Base-by-base conservation (phyloP, 2,329 filamentous ascomycete species). In the Cyclaneusma minus region DNA sequence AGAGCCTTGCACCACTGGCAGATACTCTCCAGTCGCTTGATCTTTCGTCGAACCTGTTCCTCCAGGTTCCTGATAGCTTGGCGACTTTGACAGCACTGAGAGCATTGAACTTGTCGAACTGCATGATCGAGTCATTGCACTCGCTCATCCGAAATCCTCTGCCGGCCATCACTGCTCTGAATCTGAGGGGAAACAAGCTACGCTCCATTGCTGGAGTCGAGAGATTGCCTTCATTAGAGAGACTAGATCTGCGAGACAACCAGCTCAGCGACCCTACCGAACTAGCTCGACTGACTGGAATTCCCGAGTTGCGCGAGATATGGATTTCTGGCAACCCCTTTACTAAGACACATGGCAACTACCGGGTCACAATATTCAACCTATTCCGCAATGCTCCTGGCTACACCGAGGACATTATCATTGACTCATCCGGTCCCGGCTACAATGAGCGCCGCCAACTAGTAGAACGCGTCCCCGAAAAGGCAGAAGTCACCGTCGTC, bases 41-140 rank as follows among this genome's bases (percentile, higher is more conserved):
- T 48, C 59, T 98, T 24, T 95, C 89, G 1, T 74, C 73, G 26
- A 98, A 98, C 44, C 69, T 93, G 16, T 92, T 98, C 50, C 74
- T 72, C n/a, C 81, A 94, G 49, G 78, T 95, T 28, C 89, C 89
- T 1, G 89, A 95, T 49, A 89, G 81, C 42, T 58, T 98, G 30
- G 78, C 85, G 8, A 80, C 71, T 7, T 60, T 98, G 31, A 84
- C 83, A 12, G 77, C 83, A 15, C 65, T 98, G n/a, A 74, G 85
- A 36, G 85, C 89, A 13, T 58, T 98, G 28, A 95, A 98, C 43
- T 62, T 98, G 14, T 92, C 87, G 4, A 80, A 92, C 43, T 95
- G 87, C 62, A 94, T 95, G 85, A 95, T 98, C 35, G 81, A 87
- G 40, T 89, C 84, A 10, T 62, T 98, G 29, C 80, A 91, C 42